Evolutionary conservation across 768 basidiomycete genomes (phyloP).

Genomic region (Cystofilobasidium capitatum): DNA sequence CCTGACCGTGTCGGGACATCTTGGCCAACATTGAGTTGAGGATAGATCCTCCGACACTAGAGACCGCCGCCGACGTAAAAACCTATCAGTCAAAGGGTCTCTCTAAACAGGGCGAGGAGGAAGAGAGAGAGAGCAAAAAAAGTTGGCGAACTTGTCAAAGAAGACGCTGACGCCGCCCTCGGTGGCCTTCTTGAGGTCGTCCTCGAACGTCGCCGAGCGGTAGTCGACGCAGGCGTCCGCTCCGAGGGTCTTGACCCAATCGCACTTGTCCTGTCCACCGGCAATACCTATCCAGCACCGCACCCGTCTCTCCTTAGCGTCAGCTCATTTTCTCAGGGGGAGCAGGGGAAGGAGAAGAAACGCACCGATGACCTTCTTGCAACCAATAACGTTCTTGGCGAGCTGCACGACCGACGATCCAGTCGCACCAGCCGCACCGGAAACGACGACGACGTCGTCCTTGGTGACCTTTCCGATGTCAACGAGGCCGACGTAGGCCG

Average conservation of each 20-base stretch:
- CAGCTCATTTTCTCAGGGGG: not conserved
- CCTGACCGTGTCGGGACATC: not conserved
- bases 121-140: not conserved
- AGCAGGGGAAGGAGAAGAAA: not conserved
- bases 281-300: too few relatives aligned
- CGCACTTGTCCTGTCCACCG: constrained; percentile 1
- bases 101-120: not conserved
- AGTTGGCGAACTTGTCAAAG: constrained; percentile 27
- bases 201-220: constrained; percentile 28
- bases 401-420: constrained; percentile 29
- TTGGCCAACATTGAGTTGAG: not conserved
- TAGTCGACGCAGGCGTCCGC: constrained; percentile 39
- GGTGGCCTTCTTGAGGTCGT: constrained; percentile 28
- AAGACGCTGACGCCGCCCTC: constrained; percentile 22
- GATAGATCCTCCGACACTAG: not conserved
- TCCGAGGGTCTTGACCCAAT: constrained; percentile 35
- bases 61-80: not conserved
- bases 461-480: constrained; percentile 31
- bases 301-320: too few relatives aligned
- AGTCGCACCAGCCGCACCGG: constrained; percentile 35
- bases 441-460: constrained; percentile 32
- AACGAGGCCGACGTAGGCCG: constrained; percentile 33
- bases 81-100: not conserved
- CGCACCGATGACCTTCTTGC: constrained; percentile 34
- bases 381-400: constrained; percentile 36